Base-by-base conservation (phyloP, 305 asterid species). In the Solanum aculeatissimum region DNA sequence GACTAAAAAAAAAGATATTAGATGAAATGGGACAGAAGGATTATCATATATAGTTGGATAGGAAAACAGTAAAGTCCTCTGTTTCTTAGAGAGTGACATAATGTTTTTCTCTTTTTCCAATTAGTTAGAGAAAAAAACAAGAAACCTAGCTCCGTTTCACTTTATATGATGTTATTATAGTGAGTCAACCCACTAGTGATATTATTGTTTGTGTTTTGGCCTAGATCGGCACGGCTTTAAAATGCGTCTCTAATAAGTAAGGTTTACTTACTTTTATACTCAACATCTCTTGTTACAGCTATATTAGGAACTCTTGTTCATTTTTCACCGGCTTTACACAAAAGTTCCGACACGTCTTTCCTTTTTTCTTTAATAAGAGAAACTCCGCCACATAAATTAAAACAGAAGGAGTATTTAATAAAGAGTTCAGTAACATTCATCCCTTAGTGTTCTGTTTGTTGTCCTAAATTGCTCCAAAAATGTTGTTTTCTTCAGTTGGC, bases 401-500 rank as follows among this genome's bases (percentile, higher is more conserved):
- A 57, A 21, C 0, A 21, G 29, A 55, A 4, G 9, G 15, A 23
- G 12, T 65, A 29, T 1, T 68, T 18, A 4, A 43, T 1, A 14
- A 13, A 72, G 81, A 7, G 43, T 25, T 74, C 15, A 74, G 8
- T 14, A 74, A 74, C 60, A 74, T 3, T 19, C 81, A 15, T 47
- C 23, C 21, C 13, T 23, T 45, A 72, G 80, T 72, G 74, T 35
- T 7, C 7, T 19, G 11, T 18, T 32, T 29, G 23, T 80, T 74
- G 18, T 60, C 42, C 70, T 55, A 27, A 63, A 35, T 66, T 78
- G 21, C 16, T 66, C 80, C 12, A 6, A 66, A 27, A 10, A 23
- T 47, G 62, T 43, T 21, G 54, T 27, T 12, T 70, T 21, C 29
- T 4, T 19, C 90, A 94, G 99, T 84, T 95, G 65, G 97, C 98